Evolutionary conservation across 345 rosid genomes (phyloP), one percentile per base, ranked within the genome.

Genomic region (Litchi chinensis): DNA sequence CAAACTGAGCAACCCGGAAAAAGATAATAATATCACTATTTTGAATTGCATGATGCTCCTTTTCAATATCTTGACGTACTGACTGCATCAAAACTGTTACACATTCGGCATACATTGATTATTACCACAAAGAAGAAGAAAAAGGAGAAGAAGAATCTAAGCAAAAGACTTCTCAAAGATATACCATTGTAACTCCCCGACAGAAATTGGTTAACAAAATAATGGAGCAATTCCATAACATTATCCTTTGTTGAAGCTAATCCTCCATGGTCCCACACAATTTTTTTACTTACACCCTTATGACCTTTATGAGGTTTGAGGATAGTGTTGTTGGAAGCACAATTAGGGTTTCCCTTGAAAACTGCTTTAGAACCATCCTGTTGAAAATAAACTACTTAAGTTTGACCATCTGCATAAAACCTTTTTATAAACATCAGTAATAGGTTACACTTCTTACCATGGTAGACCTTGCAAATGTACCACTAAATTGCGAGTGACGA

Each of bases 351-450:
- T 79, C 94, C 95, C 75, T 87, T 91, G 79, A 85, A 78, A 75
- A 96, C 88, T 67, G 95, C 87, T 84, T 89, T 91, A 76, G 87
- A 85, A 77, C 99, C 99, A 91, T 88, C 98, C 99, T 96, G 87
- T 68, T n/a, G 63, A 73, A 76, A 70, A 32, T 71, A 32, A 60
- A 77, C 57, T 18, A 64, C 37, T 37, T 21, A 22, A 60, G 54
- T 82, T 21, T 54, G 12, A 79, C 68, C 56, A 63, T 70, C 73
- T 46, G 65, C 3, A 65, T 9, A 64, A 54, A 76, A 48, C 77
- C 74, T 66, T 66, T 52, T 18, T 26, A 68, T 8, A 57, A 80
- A 74, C 48, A 79, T 37, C 63, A 77, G 9, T 13, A 50, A 7
- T 50, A 8, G 62, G 62, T 16, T 7, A 74, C 85, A 77, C 40